Evolutionary conservation across 441 rosid species (phyloP).

Genomic region (Arabidopsis lyrata): DNA sequence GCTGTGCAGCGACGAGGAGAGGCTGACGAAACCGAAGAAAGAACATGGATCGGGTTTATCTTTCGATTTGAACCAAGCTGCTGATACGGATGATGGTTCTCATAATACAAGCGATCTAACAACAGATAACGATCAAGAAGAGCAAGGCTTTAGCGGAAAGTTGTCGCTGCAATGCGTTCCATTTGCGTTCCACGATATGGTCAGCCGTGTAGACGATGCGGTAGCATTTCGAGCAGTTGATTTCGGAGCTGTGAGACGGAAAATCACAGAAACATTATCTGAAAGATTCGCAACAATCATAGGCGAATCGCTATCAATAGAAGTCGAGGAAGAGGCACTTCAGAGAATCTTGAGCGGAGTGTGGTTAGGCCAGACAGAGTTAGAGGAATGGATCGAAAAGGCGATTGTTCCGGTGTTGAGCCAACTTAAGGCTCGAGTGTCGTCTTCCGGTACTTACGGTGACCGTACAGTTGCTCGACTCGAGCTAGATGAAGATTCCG

Average conservation of each 20-base stretch:
- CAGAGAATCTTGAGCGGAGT: slow-evolving; percentile 74
- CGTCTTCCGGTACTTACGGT: slow-evolving; percentile 29
- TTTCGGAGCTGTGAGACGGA: slow-evolving; percentile 57
- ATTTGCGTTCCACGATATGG: slow-evolving; percentile 58
- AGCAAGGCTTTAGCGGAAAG: slow-evolving; percentile 48
- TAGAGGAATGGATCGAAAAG: slow-evolving; percentile 82
- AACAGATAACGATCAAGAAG: slow-evolving; percentile 79
- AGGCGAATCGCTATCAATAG: slow-evolving; percentile 51
- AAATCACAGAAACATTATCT: slow-evolving; percentile 52
- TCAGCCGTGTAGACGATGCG: slow-evolving; percentile 61
- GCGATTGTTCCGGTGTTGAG: slow-evolving; percentile 72
- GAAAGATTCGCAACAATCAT: slow-evolving; percentile 55
- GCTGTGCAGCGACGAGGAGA: slow-evolving; percentile 49
- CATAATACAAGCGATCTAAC: slow-evolving; percentile 89
- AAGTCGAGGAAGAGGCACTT: slow-evolving; percentile 69
- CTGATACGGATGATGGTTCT: slow-evolving; percentile 72
- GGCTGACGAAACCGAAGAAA: slow-evolving; percentile 66
- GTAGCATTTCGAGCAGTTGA: slow-evolving; percentile 75
- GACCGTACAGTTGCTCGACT: slow-evolving; percentile 54
- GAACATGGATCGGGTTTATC: slow-evolving; percentile 54
- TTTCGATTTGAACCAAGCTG: slow-evolving; percentile 87
- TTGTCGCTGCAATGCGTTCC: slow-evolving; percentile 73
- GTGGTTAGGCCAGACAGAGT: slow-evolving; percentile 66
- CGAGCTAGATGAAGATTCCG: slow-evolving; percentile 56
- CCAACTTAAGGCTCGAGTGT: slow-evolving; percentile 67